Percentiles rank a stretch among this genome's conserved stretches.
Evolutionary conservation across 306 rosid genomes (phyloP).

Genomic region (Cercis canadensis): DNA sequence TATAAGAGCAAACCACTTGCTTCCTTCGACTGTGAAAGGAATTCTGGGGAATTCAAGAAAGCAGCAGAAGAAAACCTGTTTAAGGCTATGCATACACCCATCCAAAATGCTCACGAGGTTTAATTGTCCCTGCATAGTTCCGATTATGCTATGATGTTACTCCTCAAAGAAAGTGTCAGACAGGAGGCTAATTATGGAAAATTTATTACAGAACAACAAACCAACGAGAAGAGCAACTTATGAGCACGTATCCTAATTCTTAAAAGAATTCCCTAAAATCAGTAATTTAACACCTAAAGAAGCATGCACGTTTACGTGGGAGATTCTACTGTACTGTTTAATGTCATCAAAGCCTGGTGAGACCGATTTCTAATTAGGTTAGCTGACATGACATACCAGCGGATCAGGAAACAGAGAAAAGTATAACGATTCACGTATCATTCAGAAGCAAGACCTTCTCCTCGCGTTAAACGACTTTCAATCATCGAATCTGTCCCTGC

Average conservation of each 20-base stretch:
- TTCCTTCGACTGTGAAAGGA: too few relatives aligned
- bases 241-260: conserved; percentile 15
- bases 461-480: neutral
- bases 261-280: conserved; percentile 37
- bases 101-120: too few relatives aligned
- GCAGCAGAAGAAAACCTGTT: too few relatives aligned
- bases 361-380: conserved; percentile 47
- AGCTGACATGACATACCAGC: conserved; percentile 34
- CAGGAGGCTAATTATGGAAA: neutral
- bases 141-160: neutral
- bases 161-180: neutral
- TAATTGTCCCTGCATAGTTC: too few relatives aligned
- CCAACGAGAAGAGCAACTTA: conserved; percentile 34
- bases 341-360: conserved; percentile 7
- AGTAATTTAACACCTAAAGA: conserved; percentile 15
- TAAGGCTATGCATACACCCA: too few relatives aligned
- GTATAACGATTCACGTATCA: neutral
- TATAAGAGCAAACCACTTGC: too few relatives aligned
- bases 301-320: too few relatives aligned
- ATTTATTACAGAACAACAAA: conserved; percentile 37
- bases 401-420: conserved; percentile 22
- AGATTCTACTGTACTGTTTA: too few relatives aligned
- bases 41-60: too few relatives aligned
- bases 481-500: conserved; percentile 35
- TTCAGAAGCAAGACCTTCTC: conserved; percentile 3